A percentile compares a stretch with the other conserved stretches of the same genome.
Conservation (phyloP, 1,284 basidiomycete species). For the Anthracocystis panici-leucophaei region DNA sequence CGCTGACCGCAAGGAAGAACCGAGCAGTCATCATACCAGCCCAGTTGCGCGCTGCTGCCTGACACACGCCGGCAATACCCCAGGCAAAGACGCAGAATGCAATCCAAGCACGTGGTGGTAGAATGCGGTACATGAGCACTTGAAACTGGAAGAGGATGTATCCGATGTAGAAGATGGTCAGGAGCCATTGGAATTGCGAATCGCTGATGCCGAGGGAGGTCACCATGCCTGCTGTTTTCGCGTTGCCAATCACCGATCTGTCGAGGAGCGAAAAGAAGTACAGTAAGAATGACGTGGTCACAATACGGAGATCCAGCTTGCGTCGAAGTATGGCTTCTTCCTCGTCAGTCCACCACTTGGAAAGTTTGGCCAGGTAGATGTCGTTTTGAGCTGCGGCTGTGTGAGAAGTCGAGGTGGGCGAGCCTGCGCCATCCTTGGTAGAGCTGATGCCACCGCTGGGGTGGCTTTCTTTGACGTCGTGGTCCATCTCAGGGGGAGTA, state of each 20-base stretch:
- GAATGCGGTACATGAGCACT: slow-evolving; percentile 58
- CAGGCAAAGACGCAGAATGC: slow-evolving; percentile 57
- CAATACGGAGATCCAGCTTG: slow-evolving; percentile 53
- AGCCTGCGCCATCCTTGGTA: neutral
- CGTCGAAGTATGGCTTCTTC: slow-evolving; percentile 48
- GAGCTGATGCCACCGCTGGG: neutral
- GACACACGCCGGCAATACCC: slow-evolving; percentile 55
- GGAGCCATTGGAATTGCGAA: slow-evolving; percentile 60
- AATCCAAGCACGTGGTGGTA: slow-evolving; percentile 58
- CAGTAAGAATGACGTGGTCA: slow-evolving; percentile 36
- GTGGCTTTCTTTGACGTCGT: slow-evolving; percentile 6
- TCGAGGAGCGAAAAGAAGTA: slow-evolving; percentile 52
- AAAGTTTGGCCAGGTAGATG: slow-evolving; percentile 25
- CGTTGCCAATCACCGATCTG: slow-evolving; percentile 56
- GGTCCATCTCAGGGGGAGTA: neutral
- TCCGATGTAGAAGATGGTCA: slow-evolving; percentile 61
- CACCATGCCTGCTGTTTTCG: slow-evolving; percentile 59
- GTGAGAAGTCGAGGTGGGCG: neutral
- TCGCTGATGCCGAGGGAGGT: slow-evolving; percentile 47
- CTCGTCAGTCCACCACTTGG: slow-evolving; percentile 57
- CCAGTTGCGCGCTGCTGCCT: slow-evolving; percentile 57
- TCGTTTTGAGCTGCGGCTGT: slow-evolving; percentile 3
- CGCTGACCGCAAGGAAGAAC: slow-evolving; percentile 59
- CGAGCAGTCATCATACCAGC: slow-evolving; percentile 58
- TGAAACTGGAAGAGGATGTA: slow-evolving; percentile 60